Conservation (phyloP, 2,329 filamentous ascomycete genomes). For the Pseudopithomyces chartarum region DNA sequence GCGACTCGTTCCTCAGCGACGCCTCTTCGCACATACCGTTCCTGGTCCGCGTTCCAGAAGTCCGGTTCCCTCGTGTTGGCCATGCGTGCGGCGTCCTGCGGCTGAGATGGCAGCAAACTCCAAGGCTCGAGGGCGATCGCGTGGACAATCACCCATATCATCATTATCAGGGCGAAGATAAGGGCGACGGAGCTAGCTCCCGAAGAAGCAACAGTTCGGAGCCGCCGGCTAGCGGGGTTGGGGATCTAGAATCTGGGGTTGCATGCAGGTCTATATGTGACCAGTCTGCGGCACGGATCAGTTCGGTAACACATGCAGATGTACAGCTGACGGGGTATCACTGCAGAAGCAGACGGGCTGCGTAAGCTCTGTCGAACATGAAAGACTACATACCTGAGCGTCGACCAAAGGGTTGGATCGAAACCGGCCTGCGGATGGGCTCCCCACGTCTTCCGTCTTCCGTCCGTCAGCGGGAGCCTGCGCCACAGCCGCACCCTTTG, state of each 20-base stretch:
- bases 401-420: neutral
- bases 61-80: neutral
- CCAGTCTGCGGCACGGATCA: neutral
- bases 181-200: neutral
- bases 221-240: slow-evolving; percentile 5
- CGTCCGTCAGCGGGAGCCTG: neutral
- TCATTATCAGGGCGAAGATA: slow-evolving; percentile 4
- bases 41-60: neutral
- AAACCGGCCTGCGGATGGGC: no score
- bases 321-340: no score
- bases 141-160: neutral
- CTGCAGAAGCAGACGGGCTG: no score
- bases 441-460: no score
- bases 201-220: neutral
- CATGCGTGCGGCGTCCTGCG: neutral
- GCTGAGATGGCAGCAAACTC: neutral
- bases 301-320: neutral
- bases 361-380: no score
- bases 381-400: neutral
- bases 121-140: no score
- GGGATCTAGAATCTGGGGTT: neutral
- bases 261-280: neutral
- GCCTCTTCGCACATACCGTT: neutral
- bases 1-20: neutral
- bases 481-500: neutral